phyloP scores from a whole-genome alignment of 1,284 basidiomycete species.

The Ceratobasidium sp. region DNA sequence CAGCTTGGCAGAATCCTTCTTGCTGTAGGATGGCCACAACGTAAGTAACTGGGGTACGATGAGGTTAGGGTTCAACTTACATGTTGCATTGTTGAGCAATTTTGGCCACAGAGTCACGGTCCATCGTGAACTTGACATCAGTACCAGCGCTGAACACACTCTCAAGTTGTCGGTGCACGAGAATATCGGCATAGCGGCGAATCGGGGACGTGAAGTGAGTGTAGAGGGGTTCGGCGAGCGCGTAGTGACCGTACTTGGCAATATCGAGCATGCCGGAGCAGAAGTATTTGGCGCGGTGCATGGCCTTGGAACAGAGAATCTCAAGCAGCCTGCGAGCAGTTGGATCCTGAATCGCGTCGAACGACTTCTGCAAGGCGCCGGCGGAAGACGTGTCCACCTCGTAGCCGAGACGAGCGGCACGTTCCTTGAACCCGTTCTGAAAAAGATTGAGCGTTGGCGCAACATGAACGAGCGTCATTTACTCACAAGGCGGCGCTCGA shows the following conservation, averaged over 20 bases:
- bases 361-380: slow-evolving; percentile 86
- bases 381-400: slow-evolving; percentile 85
- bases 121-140: slow-evolving; percentile 94
- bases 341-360: slow-evolving; percentile 79
- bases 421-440: slow-evolving; percentile 80
- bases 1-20: slow-evolving; percentile 88
- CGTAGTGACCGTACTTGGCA: slow-evolving; percentile 96
- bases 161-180: slow-evolving; percentile 97
- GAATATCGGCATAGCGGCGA: slow-evolving; percentile 92
- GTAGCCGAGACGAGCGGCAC: slow-evolving; percentile 87
- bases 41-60: not conserved
- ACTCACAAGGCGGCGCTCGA: slow-evolving; percentile 87
- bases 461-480: slow-evolving; percentile 37
- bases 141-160: slow-evolving; percentile 79
- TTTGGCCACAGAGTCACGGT: slow-evolving; percentile 96
- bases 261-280: slow-evolving; percentile 99
- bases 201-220: slow-evolving; percentile 98
- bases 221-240: slow-evolving; percentile 92
- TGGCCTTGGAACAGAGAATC: slow-evolving; percentile 88
- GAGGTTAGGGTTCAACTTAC: slow-evolving; percentile 61
- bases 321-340: slow-evolving; percentile 81
- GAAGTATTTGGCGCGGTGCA: slow-evolving; percentile 96
- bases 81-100: slow-evolving; percentile 98
- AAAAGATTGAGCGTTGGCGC: slow-evolving; percentile 48
- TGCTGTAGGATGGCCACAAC: slow-evolving; percentile 64